Percentiles rank a stretch among this genome's conserved stretches.
Conservation (phyloP, 2,329 filamentous ascomycete species). For the Cryphonectria parasitica region DNA sequence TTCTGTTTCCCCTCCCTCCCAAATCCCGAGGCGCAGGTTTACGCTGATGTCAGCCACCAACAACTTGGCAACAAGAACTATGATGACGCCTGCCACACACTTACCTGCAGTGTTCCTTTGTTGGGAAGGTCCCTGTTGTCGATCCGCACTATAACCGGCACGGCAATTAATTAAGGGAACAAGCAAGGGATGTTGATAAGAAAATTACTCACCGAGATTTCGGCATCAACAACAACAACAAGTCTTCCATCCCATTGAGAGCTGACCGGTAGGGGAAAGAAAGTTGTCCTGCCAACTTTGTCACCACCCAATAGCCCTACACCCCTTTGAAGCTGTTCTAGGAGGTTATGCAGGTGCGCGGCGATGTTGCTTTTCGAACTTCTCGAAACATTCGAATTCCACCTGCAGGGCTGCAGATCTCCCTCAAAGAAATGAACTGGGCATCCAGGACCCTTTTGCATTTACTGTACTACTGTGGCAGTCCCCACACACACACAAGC, state of each 20-base stretch:
- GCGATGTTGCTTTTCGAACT: background rate
- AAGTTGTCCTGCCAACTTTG: background rate
- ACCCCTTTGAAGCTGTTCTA: background rate
- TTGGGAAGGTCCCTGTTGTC: conserved; percentile 9
- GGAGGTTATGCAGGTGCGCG: background rate
- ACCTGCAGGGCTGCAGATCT: background rate
- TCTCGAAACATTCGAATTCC: background rate
- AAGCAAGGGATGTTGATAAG: conserved; percentile 19
- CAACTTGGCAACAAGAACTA: background rate
- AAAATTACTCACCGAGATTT: background rate
- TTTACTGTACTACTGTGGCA: background rate
- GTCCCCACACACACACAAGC: background rate
- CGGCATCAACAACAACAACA: background rate
- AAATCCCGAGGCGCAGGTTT: background rate
- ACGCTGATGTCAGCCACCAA: background rate
- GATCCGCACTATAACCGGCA: background rate
- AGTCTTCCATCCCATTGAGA: background rate
- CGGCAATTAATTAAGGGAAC: background rate
- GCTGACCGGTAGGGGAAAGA: background rate
- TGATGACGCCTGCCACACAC: background rate
- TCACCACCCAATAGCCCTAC: background rate
- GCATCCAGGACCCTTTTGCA: background rate
- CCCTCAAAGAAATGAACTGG: background rate
- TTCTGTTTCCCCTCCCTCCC: background rate
- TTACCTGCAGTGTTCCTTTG: background rate